Evolutionary conservation across 1,284 basidiomycete genomes (phyloP).

Genomic region (Vanrija humicola): DNA sequence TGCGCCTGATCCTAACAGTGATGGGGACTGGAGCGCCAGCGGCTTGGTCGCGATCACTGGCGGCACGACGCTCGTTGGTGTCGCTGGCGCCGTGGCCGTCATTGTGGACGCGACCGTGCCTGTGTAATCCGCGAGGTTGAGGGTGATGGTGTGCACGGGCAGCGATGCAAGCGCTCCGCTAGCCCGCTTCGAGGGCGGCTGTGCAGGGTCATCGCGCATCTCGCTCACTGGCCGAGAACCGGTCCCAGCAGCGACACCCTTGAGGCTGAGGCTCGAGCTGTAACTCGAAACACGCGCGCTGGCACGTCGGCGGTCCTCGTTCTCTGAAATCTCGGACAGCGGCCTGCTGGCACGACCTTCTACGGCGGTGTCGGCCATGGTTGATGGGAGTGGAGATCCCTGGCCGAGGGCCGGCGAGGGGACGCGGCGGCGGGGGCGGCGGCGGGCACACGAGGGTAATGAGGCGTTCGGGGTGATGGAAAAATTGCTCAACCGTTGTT

Average conservation of each 20-base stretch:
- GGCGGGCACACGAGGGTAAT: not conserved
- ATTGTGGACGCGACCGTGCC: slow-evolving; percentile 1
- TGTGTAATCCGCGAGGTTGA: slow-evolving; percentile 41
- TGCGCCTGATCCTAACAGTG: slow-evolving; percentile 3
- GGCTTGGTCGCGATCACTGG: not conserved
- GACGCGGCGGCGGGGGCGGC: not conserved
- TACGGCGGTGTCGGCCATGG: slow-evolving; percentile 9
- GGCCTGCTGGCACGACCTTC: slow-evolving; percentile 10
- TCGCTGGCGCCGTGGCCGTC: not conserved
- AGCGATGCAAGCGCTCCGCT: slow-evolving; percentile 8
- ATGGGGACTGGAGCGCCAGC: not conserved
- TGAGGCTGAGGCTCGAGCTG: slow-evolving; percentile 14
- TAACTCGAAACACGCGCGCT: slow-evolving; percentile 17
- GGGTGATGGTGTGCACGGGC: slow-evolving; percentile 38
- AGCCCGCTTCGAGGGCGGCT: slow-evolving; percentile 13
- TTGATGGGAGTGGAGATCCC: not conserved
- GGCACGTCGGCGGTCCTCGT: slow-evolving; percentile 14
- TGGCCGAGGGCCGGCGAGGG: not conserved
- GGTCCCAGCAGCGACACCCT: slow-evolving; percentile 6
- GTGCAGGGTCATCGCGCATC: slow-evolving; percentile 19
- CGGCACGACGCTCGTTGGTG: slow-evolving; percentile 10
- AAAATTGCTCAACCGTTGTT: not conserved
- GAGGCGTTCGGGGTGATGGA: not conserved
- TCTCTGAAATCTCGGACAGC: slow-evolving; percentile 20
- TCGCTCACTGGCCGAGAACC: slow-evolving; percentile 30